Percentiles rank a stretch among this genome's conserved stretches.
These are phyloP conservation scores for Fusarium robinianum DNA, from an alignment of 2,329 filamentous ascomycete species.

Conservation along the genomic window DNA sequence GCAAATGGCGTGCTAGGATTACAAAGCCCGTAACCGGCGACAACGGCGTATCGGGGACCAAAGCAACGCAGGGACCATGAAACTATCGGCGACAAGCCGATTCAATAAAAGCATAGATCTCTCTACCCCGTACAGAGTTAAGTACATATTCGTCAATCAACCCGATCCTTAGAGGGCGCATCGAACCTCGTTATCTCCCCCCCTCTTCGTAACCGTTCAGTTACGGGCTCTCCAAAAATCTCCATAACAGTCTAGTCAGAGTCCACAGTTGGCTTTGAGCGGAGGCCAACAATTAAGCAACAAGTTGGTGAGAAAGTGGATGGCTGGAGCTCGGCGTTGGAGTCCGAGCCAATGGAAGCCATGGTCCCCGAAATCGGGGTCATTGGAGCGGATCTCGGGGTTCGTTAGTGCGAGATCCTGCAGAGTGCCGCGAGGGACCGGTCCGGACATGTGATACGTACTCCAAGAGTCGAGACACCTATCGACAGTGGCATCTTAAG, in stretches of 20 bases:
- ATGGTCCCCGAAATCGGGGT: conserved; percentile 12
- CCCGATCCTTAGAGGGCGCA: neutral
- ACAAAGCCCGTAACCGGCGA: conserved; percentile 38
- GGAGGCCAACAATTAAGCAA: too few relatives aligned
- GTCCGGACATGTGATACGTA: too few relatives aligned
- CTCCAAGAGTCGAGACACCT: too few relatives aligned
- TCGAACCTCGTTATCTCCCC: neutral
- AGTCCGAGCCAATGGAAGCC: neutral
- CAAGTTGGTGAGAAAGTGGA: neutral
- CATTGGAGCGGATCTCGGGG: conserved; percentile 15
- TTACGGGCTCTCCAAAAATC: neutral
- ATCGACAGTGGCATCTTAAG: too few relatives aligned
- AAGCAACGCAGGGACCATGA: neutral
- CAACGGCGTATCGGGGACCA: conserved; percentile 26
- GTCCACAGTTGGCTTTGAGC: too few relatives aligned
- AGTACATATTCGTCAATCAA: too few relatives aligned
- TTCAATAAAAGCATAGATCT: conserved; percentile 17
- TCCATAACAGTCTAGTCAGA: too few relatives aligned
- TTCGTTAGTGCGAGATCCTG: conserved; percentile 2
- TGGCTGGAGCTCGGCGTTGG: conserved; percentile 7
- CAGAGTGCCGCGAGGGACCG: conserved; percentile 1
- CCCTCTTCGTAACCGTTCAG: neutral
- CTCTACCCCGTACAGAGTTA: conserved; percentile 12
- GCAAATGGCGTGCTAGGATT: conserved; percentile 40
- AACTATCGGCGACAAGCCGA: conserved; percentile 16